These are phyloP conservation scores for Annulohypoxylon moriforme DNA, from an alignment of 495 filamentous ascomycete genomes.

Conservation along the genomic window DNA sequence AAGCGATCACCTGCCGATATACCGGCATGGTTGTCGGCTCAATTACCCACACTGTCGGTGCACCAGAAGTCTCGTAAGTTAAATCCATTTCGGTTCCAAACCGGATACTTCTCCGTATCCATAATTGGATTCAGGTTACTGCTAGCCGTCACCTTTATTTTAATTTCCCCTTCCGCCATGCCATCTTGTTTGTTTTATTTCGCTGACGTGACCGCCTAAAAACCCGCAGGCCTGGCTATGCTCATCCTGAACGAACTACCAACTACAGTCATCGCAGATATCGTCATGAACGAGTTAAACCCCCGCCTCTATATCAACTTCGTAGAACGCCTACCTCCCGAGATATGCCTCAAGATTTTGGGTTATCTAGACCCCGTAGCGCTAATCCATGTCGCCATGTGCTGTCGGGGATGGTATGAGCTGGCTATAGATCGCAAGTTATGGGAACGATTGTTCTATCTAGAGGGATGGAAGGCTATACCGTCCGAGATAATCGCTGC, in stretches of 20 bases:
- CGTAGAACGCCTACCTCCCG: constrained; percentile 81
- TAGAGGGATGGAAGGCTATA: constrained; percentile 86
- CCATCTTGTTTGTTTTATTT: constrained; percentile 7
- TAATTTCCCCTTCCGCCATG: background rate
- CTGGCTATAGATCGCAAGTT: constrained; percentile 85
- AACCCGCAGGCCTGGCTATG: constrained; percentile 67
- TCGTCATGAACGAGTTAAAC: constrained; percentile 76
- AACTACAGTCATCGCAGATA: constrained; percentile 77
- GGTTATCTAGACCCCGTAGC: constrained; percentile 82
- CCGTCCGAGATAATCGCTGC: constrained; percentile 71
- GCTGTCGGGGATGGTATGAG: constrained; percentile 83
- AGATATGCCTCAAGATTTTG: constrained; percentile 89
- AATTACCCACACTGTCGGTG: constrained; percentile 58
- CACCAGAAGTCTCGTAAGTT: constrained; percentile 62
- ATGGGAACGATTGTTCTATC: constrained; percentile 83
- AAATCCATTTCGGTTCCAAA: constrained; percentile 2
- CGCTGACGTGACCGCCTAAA: constrained; percentile 11
- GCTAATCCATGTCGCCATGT: constrained; percentile 78
- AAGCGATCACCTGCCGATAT: constrained; percentile 46
- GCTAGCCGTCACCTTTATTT: background rate
- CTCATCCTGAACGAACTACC: constrained; percentile 76
- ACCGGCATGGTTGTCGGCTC: constrained; percentile 59
- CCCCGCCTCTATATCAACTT: constrained; percentile 93
- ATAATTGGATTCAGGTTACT: constrained; percentile 12
- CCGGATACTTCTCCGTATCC: background rate